Base-by-base conservation (phyloP, 2,329 filamentous ascomycete genomes). In the Verticillium longisporum region DNA sequence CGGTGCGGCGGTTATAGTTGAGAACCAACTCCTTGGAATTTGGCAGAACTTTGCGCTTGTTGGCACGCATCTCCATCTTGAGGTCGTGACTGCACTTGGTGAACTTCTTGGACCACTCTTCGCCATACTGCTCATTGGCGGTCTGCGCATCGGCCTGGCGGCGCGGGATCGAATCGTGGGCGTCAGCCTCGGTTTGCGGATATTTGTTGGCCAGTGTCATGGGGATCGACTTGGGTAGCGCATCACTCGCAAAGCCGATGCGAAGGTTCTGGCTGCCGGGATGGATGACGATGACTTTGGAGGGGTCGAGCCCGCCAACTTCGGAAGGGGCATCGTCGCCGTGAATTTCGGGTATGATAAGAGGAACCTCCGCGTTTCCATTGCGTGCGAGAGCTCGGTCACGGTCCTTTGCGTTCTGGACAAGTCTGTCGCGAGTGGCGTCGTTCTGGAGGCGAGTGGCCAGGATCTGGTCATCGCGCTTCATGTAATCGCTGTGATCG, bases 1-100 rank as follows among this genome's bases (percentile, higher is more conserved):
- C 87, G 1, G 88, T 90, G 56, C 91, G 85, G 59, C 90, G 86
- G 74, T 99, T 99, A 81, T 91, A 98, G 71, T 97, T 98, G 66
- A 93, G 87, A 1, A 97, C 94, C 62, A 97, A 81, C 71, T 99
- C 95, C 74, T 97, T 96, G 0, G 93, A 97, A 72, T 98, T 98
- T n/a, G 95, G 95, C 57, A 98, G 78, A 15, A 97, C 93, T 72
- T 96, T 90, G 71, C 92, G 88, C 81, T 98, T 98, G 77, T 97
- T 97, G 67, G 87, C 85, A 64, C 94, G 88, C 91, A 98, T 96
- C 58, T 92, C 90, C 2, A 88, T 78, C 76, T 96, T 97, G 63
- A 99, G 85, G 55, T 97, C 93, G 60, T 88, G 87, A 63, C 87
- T 91, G 88, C 95, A 90, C 70, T 88, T 89, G 61, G 86, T 86